Base-by-base conservation (phyloP, 257 asterid species). In the Forsythia suspensa region DNA sequence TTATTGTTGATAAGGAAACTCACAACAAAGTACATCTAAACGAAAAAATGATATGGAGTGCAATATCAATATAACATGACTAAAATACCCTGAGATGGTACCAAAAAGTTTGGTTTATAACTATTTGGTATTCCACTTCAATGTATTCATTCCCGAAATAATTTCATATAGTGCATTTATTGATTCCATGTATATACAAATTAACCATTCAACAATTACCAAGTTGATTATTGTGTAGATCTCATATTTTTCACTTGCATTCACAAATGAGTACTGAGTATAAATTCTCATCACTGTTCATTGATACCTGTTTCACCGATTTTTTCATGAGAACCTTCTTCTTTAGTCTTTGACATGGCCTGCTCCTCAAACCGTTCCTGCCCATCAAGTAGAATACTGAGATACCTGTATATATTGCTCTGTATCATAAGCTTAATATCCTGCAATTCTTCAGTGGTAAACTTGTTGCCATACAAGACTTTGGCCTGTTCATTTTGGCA, bases 361-460 rank as follows among this genome's bases (percentile, higher is more conserved):
- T 94, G 96, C 84, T 93, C 98, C 83, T 95, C 98, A 74, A 95
- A 95, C 55, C 89, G 96, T 85, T 95, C 99, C 18, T 98, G 90
- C 40, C 96, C 97, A 72, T 95, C 99, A 42, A 95, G 99, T 52
- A 93, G 87, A 87, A 95, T 87, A 82, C 99, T 95, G 76, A 95
- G 92, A 77, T 93, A 95, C 80, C 83, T 93, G 88, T 95, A 95
- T 90, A 93, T 79, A 83, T 90, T 95, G 89, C 99, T 93, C 85
- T 95, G 99, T 65, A 95, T 93, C 97, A 95, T 91, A 76, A 93
- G 92, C 91, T 95, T 95, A 76, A 95, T 93, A 78, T 90, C 97
- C 87, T 90, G 96, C 80, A 85, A 83, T 83, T 95, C 99, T 84
- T 91, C 96, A 41, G 80, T n/a, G 63, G 93, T 86, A 79, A 95